Evolutionary conservation across 331 rosid genomes (phyloP).

Genomic region (Malus hybrid): DNA sequence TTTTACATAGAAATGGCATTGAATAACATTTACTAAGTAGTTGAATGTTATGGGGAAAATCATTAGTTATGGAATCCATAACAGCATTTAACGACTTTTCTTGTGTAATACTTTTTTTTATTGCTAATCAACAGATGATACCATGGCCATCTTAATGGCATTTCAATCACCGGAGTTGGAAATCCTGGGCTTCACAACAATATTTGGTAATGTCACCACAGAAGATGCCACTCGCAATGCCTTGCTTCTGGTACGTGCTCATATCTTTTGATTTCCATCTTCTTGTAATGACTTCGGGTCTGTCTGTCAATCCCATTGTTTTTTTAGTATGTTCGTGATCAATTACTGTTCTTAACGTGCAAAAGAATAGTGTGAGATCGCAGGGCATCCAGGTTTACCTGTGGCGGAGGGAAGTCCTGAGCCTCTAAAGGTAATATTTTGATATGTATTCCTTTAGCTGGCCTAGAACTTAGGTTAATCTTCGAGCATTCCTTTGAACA

Average conservation of each 20-base stretch:
- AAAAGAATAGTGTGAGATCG: slow-evolving; percentile 99
- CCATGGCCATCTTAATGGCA: slow-evolving; percentile 90
- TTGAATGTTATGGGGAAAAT: neutral
- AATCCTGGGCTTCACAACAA: slow-evolving; percentile 69
- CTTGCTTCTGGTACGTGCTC: slow-evolving; percentile 72
- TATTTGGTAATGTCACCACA: slow-evolving; percentile 67
- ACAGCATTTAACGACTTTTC: neutral
- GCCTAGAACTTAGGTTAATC: neutral
- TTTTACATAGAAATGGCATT: neutral
- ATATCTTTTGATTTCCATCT: neutral
- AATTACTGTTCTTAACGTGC: slow-evolving; percentile 37
- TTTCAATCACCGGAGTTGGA: slow-evolving; percentile 72
- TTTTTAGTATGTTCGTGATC: slow-evolving; percentile 37
- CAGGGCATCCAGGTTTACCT: slow-evolving; percentile 63
- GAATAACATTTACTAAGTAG: neutral
- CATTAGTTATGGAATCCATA: neutral
- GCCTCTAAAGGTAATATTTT: slow-evolving; percentile 67
- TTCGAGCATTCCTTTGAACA: neutral
- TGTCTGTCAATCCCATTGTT: neutral
- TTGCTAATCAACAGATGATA: slow-evolving; percentile 53
- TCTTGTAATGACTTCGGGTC: neutral
- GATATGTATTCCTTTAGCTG: neutral
- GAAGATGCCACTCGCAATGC: slow-evolving; percentile 78
- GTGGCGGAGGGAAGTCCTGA: slow-evolving; percentile 79
- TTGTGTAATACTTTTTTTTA: neutral